Evolutionary conservation across 1,139 yeast genomes (phyloP).

Genomic region (Taiozyma sp.): DNA sequence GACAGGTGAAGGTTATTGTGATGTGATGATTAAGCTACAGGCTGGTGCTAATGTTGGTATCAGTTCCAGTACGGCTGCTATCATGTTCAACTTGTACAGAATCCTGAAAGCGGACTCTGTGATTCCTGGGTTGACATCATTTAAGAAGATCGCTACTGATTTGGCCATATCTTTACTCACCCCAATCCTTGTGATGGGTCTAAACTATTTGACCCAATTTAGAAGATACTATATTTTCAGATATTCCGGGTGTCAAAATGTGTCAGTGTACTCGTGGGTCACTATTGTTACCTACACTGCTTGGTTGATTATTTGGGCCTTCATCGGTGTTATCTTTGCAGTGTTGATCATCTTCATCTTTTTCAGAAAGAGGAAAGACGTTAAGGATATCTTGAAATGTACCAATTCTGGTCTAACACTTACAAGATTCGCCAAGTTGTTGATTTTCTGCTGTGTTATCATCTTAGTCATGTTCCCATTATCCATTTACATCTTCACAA

Average conservation of each 20-base stretch:
- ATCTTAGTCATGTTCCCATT: slow-evolving; percentile 65
- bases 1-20: slow-evolving; percentile 79
- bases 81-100: slow-evolving; percentile 63
- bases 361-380: slow-evolving; percentile 58
- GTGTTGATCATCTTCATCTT: slow-evolving; percentile 48
- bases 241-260: slow-evolving; percentile 61
- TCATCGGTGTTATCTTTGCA: slow-evolving; percentile 53
- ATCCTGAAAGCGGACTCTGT: slow-evolving; percentile 55
- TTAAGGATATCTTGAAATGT: slow-evolving; percentile 66
- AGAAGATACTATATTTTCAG: slow-evolving; percentile 54
- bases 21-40: slow-evolving; percentile 58
- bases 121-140: slow-evolving; percentile 36
- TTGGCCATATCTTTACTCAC: slow-evolving; percentile 53
- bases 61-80: slow-evolving; percentile 64
- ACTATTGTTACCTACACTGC: slow-evolving; percentile 47
- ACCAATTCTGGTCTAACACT: slow-evolving; percentile 73
- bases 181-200: slow-evolving; percentile 61
- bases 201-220: slow-evolving; percentile 53
- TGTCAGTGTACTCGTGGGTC: slow-evolving; percentile 41
- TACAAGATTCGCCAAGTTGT: slow-evolving; percentile 59
- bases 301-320: slow-evolving; percentile 71
- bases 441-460: slow-evolving; percentile 61
- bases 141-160: slow-evolving; percentile 48
- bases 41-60: slow-evolving; percentile 66
- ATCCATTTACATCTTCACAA: slow-evolving; percentile 46